Percentiles rank a stretch among this genome's conserved stretches.
Evolutionary conservation across 805 yeast species (phyloP).

Genomic region (Kurtzmaniella fragi): DNA sequence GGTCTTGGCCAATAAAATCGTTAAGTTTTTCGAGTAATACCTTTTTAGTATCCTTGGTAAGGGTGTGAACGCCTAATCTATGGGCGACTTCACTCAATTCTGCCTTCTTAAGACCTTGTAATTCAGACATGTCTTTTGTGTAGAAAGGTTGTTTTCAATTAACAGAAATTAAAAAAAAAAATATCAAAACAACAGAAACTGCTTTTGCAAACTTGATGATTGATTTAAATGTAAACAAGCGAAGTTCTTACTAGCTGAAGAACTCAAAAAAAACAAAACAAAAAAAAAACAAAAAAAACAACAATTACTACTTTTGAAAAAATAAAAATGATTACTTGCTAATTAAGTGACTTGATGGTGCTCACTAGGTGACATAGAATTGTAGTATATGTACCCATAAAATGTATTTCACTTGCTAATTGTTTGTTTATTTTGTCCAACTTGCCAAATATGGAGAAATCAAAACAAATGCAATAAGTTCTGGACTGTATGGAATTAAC

Average conservation of each 20-base stretch:
- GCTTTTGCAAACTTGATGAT: not conserved
- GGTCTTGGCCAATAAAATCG: constrained; percentile 20
- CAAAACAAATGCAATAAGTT: too few species aligned
- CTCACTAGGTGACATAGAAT: too few species aligned
- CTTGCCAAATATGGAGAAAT: too few species aligned
- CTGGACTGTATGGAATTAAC: too few species aligned
- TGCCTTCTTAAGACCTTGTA: constrained; percentile 32
- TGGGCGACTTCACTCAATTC: constrained; percentile 32
- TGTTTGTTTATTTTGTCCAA: too few species aligned
- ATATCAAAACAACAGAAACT: not conserved
- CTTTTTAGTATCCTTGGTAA: constrained; percentile 38
- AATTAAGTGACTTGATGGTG: too few species aligned
- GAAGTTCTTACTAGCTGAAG: not conserved
- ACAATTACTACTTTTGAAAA: too few species aligned
- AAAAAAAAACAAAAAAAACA: not conserved
- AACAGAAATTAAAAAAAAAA: not conserved
- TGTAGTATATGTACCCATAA: too few species aligned
- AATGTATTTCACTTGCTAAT: too few species aligned
- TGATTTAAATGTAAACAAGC: not conserved
- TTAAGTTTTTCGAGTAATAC: constrained; percentile 35
- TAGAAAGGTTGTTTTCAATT: constrained; percentile 1
- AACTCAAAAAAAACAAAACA: not conserved
- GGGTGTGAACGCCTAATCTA: constrained; percentile 28
- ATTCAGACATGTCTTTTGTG: constrained; percentile 26
- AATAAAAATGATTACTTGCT: not conserved